Evolutionary conservation across 139 green algal species (phyloP), one percentile per base, ranked within the genome.

Genomic region (Trebouxia sp.): DNA sequence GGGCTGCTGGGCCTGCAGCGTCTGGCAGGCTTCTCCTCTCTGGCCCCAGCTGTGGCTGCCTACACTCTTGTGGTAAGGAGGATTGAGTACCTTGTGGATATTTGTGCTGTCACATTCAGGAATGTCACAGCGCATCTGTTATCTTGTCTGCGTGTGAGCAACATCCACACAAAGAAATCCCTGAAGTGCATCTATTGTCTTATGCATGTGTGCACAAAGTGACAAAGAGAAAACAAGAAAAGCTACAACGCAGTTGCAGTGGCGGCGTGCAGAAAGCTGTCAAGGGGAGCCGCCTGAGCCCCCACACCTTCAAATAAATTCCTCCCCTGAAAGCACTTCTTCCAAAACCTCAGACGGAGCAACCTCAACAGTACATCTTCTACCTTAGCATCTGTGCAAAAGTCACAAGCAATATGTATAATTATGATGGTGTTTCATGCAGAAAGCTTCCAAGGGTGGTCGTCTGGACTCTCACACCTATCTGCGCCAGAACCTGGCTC

Each of bases 381-480:
- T 28, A 28, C 20, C 26, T 58, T 3, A 17, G 26, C 22, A 1
- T 28, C 20, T 22, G 22, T 58, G 22, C 50, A 58, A 22, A 17
- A 5, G 22, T 17, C 26, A 17, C 50, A 17, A 58, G 50, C 50
- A 28, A 22, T 3, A 28, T 3, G 50, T 58, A 17, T 28, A 22
- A 17, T 22, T 22, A 3, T 22, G 4, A 5, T 2, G 22, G 2
- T 22, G 20, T 22, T 58, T 3, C 50, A 28, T 58, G 50, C 50
- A 58, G 50, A 22, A 17, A 58, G 50, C 50, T 28, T 17, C 69
- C 10, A 26, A 55, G 42, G 69, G 41, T 11, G 26, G 24, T 5
- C 42, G 69, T 30, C 26, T 77, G 41, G 69, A 77, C 26, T 53
- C 41, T 30, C 41, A 77, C 39, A 77, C 69, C 42, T 77, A 77